Evolutionary conservation across 371 early-diverging fungal genomes (phyloP).

Genomic region (Mucor saturninus): DNA sequence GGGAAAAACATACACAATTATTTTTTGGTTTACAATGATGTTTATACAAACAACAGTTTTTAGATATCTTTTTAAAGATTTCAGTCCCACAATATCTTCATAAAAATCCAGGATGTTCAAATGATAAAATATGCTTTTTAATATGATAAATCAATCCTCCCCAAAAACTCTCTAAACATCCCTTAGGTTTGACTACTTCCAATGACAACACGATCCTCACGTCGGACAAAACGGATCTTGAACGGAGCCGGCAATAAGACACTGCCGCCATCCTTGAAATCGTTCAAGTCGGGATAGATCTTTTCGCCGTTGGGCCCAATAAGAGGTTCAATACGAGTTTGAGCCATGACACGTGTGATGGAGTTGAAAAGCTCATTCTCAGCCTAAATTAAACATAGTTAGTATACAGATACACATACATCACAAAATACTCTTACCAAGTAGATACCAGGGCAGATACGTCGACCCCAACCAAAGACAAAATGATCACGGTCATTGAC

Average conservation of each 20-base stretch:
- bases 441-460: constrained; percentile 26
- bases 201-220: constrained; percentile 11
- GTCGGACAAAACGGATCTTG: constrained; percentile 23
- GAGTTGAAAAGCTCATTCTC: constrained; percentile 25
- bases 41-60: no score
- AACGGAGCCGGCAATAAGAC: constrained; percentile 13
- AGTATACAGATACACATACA: no score
- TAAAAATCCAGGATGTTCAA: no score
- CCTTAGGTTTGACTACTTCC: neutral
- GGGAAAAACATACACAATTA: no score
- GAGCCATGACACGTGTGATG: constrained; percentile 13
- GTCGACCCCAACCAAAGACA: constrained; percentile 27
- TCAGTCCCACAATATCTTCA: no score
- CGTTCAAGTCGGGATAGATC: constrained; percentile 20
- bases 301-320: constrained; percentile 3
- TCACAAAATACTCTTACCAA: constrained; percentile 11
- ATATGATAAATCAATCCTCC: neutral
- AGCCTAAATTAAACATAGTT: constrained; percentile 14
- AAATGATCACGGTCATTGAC: constrained; percentile 13
- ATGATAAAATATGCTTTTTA: neutral
- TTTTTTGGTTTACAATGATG: no score
- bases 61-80: no score
- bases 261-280: constrained; percentile 14
- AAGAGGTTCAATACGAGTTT: constrained; percentile 21
- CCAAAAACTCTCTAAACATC: neutral